These are phyloP conservation scores for Rauvolfia tetraphylla DNA, from an alignment of 257 asterid genomes.

Conservation along the genomic window DNA sequence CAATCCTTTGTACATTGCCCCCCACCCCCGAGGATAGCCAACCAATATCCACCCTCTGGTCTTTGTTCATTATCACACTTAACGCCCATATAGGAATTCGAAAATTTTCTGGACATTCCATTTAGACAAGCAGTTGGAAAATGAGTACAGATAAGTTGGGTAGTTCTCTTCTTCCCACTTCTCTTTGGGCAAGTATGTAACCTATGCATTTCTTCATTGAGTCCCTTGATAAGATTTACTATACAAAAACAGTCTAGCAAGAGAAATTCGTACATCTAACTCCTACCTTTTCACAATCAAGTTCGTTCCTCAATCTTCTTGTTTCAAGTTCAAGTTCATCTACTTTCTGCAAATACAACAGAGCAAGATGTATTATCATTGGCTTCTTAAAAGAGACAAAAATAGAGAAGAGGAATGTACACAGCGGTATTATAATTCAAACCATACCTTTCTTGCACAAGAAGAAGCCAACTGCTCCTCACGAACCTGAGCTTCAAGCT, in stretches of 20 bases:
- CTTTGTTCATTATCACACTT: neutral
- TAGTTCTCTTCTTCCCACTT: neutral
- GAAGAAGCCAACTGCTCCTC: slow-evolving; percentile 76
- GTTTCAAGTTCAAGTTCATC: slow-evolving; percentile 82
- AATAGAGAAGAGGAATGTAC: neutral
- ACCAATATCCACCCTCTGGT: neutral
- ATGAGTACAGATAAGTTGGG: neutral
- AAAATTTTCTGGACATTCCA: neutral
- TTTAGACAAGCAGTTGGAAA: neutral
- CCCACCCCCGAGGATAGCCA: no score
- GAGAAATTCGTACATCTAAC: slow-evolving; percentile 25
- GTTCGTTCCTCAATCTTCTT: slow-evolving; percentile 68
- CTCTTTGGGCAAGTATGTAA: neutral
- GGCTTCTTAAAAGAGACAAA: slow-evolving; percentile 14
- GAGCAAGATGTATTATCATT: slow-evolving; percentile 16
- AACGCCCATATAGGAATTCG: neutral
- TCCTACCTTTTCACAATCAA: slow-evolving; percentile 93
- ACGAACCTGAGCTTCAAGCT: slow-evolving; percentile 68
- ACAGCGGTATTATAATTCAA: neutral
- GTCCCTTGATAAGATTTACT: neutral
- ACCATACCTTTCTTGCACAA: slow-evolving; percentile 55
- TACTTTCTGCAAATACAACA: slow-evolving; percentile 49
- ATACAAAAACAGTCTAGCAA: neutral
- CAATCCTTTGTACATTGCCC: neutral
- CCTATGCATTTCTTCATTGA: neutral